These are phyloP conservation scores for Boletus reticulatus DNA, from an alignment of 768 basidiomycete species.

Conservation along the genomic window DNA sequence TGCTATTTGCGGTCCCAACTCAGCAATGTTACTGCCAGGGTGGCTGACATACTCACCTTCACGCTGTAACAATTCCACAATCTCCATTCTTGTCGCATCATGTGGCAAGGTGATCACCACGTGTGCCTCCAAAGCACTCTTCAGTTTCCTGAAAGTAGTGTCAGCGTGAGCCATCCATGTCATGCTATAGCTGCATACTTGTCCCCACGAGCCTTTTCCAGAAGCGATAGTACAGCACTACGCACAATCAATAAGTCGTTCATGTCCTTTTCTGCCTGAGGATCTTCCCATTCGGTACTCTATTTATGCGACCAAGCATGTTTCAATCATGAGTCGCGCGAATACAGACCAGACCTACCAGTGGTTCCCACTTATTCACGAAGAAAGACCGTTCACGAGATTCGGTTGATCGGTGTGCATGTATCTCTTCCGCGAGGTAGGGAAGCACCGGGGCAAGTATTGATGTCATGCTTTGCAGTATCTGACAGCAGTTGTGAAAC, in stretches of 20 bases:
- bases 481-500: constrained; percentile 36
- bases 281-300: constrained; percentile 63
- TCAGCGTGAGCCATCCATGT: not conserved
- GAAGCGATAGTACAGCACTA: constrained; percentile 54
- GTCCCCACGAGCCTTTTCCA: constrained; percentile 74
- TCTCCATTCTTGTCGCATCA: constrained; percentile 21
- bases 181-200: constrained; percentile 49
- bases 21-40: not conserved
- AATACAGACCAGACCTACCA: constrained; percentile 45
- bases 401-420: constrained; percentile 30
- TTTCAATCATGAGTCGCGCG: not conserved
- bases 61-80: constrained; percentile 46
- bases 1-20: constrained; percentile 39
- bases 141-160: constrained; percentile 53
- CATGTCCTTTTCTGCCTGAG: constrained; percentile 61
- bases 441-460: constrained; percentile 86
- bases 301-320: constrained; percentile 22
- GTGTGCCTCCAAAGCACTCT: constrained; percentile 74
- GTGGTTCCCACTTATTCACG: constrained; percentile 58
- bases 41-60: constrained; percentile 23
- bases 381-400: constrained; percentile 58
- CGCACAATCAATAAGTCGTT: constrained; percentile 57
- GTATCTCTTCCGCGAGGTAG: constrained; percentile 88
- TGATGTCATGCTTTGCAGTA: constrained; percentile 61
- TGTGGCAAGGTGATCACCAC: constrained; percentile 60